Conservation (phyloP, 73 alveolate genomes). For the Uronychia binucleata region DNA sequence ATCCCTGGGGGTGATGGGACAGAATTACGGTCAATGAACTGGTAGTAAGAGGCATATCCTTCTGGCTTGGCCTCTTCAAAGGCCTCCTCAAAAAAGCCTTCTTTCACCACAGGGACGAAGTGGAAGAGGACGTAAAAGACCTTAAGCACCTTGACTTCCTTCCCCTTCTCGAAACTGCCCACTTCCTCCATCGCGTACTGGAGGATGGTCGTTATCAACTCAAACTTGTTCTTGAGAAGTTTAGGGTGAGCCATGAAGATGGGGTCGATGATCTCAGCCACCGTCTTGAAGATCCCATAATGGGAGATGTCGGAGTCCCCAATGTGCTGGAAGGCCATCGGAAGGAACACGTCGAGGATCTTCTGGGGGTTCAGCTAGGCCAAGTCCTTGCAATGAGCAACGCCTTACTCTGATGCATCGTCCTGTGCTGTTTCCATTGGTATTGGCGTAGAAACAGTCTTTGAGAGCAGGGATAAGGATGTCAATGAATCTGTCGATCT, state of each 20-base stretch:
- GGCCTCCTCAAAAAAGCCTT: neutral
- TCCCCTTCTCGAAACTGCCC: neutral
- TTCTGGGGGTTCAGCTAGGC: neutral
- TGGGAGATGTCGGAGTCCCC: neutral
- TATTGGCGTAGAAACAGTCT: neutral
- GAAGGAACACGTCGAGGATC: neutral
- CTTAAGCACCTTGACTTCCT: neutral
- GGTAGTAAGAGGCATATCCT: neutral
- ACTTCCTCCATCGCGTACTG: neutral
- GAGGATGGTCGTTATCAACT: neutral
- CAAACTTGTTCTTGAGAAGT: neutral
- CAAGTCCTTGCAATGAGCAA: neutral
- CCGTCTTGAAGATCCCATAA: neutral
- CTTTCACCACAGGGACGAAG: neutral
- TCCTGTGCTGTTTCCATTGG: neutral
- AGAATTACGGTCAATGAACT: neutral
- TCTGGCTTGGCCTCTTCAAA: neutral
- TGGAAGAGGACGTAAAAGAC: neutral
- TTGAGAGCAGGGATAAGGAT: neutral
- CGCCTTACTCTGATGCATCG: neutral
- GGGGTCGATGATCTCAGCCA: neutral
- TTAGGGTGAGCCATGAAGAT: neutral
- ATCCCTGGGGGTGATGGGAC: neutral
- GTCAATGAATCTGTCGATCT: neutral
- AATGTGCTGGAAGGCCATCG: neutral